A percentile compares a stretch with the other conserved stretches of the same genome.
Conservation (phyloP, 1,139 yeast species). For the Lodderomyces oxycetoniae region DNA sequence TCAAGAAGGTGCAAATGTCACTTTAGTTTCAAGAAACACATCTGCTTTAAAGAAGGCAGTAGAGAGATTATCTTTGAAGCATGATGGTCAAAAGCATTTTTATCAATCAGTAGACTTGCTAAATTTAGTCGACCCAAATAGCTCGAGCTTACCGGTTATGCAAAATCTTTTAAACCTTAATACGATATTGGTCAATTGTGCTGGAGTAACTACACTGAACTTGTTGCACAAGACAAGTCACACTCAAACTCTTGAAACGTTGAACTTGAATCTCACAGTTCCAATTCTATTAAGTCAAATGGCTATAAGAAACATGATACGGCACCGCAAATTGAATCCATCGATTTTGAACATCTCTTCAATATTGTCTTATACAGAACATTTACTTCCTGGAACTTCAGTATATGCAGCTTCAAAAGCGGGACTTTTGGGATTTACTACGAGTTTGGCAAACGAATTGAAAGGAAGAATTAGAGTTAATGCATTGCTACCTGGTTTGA, state of each 20-base stretch:
- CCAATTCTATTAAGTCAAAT: slow-evolving; percentile 56
- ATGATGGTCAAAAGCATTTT: slow-evolving; percentile 40
- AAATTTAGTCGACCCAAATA: slow-evolving; percentile 2
- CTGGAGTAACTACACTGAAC: slow-evolving; percentile 68
- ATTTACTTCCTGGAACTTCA: slow-evolving; percentile 55
- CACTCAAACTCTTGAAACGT: slow-evolving; percentile 41
- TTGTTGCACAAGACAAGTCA: slow-evolving; percentile 46
- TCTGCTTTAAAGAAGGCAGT: slow-evolving; percentile 31
- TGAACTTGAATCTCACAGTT: slow-evolving; percentile 60
- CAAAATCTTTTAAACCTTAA: slow-evolving; percentile 3
- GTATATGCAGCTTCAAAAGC: slow-evolving; percentile 81
- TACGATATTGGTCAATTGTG: slow-evolving; percentile 67
- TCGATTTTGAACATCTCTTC: slow-evolving; percentile 66
- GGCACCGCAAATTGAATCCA: slow-evolving; percentile 17
- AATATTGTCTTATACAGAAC: slow-evolving; percentile 47
- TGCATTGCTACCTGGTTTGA: slow-evolving; percentile 68
- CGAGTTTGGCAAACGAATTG: slow-evolving; percentile 60
- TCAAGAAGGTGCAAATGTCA: slow-evolving; percentile 53
- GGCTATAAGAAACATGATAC: slow-evolving; percentile 17
- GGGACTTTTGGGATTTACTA: slow-evolving; percentile 66
- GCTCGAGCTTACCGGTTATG: background rate
- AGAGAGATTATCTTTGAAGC: slow-evolving; percentile 19
- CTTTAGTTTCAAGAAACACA: slow-evolving; percentile 56
- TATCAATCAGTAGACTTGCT: slow-evolving; percentile 50
- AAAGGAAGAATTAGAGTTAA: slow-evolving; percentile 52